Evolutionary conservation across 2,329 filamentous ascomycete genomes (phyloP).

Genomic region (Ceratocystiopsis minuta): DNA sequence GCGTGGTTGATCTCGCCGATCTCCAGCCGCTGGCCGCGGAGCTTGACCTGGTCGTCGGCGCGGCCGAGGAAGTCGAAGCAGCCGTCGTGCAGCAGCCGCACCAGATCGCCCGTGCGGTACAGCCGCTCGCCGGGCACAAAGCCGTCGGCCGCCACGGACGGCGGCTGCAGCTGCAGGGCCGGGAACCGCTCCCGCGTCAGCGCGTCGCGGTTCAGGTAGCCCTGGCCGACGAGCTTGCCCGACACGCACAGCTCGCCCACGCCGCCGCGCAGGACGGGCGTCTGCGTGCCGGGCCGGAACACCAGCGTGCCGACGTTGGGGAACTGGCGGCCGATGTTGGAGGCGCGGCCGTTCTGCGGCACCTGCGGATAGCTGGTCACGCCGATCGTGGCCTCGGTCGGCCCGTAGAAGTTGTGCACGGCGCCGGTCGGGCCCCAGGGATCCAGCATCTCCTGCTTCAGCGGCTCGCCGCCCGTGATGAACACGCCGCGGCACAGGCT

Average conservation of each 20-base stretch:
- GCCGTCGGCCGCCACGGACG: slow-evolving; percentile 20
- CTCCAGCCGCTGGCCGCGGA: slow-evolving; percentile 76
- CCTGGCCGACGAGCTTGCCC: slow-evolving; percentile 72
- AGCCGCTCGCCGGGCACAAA: slow-evolving; percentile 34
- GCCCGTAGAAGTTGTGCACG: slow-evolving; percentile 86
- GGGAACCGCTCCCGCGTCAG: slow-evolving; percentile 66
- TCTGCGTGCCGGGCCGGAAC: slow-evolving; percentile 47
- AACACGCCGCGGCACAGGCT: slow-evolving; percentile 68
- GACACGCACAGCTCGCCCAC: slow-evolving; percentile 81
- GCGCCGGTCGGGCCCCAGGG: slow-evolving; percentile 63
- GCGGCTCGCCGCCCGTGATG: slow-evolving; percentile 76
- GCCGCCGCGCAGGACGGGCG: slow-evolving; percentile 57
- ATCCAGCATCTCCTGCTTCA: slow-evolving; percentile 79
- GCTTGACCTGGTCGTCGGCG: slow-evolving; percentile 80
- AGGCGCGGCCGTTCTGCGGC: slow-evolving; percentile 56
- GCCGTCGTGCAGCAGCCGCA: slow-evolving; percentile 60
- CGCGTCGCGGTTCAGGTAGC: slow-evolving; percentile 67
- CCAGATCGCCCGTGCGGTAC: slow-evolving; percentile 80
- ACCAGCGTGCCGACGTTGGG: slow-evolving; percentile 77
- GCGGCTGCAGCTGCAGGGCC: slow-evolving; percentile 50
- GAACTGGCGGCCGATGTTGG: slow-evolving; percentile 78
- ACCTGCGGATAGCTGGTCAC: slow-evolving; percentile 81
- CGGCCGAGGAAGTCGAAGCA: slow-evolving; percentile 79
- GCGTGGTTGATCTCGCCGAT: slow-evolving; percentile 81
- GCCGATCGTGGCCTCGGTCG: slow-evolving; percentile 84